Evolutionary conservation across 352 stramenopile genomes (phyloP), one percentile per base, ranked within the genome.

Genomic region (Phytophthora pluvialis): DNA sequence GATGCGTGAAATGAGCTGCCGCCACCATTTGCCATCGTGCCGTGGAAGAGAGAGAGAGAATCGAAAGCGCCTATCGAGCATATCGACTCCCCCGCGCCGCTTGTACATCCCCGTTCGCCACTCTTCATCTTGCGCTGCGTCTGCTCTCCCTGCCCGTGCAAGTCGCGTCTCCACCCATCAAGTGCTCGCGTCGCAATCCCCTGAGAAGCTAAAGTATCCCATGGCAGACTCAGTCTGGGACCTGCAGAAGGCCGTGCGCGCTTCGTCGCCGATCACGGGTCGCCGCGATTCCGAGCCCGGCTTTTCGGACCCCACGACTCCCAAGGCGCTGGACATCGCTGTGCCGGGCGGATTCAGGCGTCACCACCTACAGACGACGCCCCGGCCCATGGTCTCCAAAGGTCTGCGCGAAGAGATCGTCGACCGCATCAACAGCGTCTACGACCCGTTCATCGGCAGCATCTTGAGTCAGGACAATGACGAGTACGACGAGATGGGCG

Each of bases 391-490:
- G 0, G 80, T 90, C 8, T 91, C 82, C 3, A 75, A 74, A 69
- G 70, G 73, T 3, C 64, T 93, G 40, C 82, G 84, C 28, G 65
- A 89, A 43, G 75, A 89, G 56, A 94, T 94, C 67, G 71, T 91
- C 33, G 74, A 88, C 48, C 76, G 78, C 39, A 90, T 94, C 49
- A 77, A 82, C 49, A 80, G 70, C 48, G 84, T 93, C 49, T 94
- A 94, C 75, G 80, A 94, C 51, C 84, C 84, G 33, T 91, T 94
- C 55, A 94, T 94, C 52, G 81, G 81, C 51, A 91, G 67, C 59
- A 92, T 93, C 47, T 59, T 94, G 29, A 89, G 82, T 47, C 86
- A 94, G 48, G 85, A 93, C 72, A 92, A 91, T 64, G 86, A 94
- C 64, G 59, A 78, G 33, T 94, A 86, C 65, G 84, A 93, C 54